Conservation (phyloP, 2,329 filamentous ascomycete species). For the Parascedosporium putredinis region DNA sequence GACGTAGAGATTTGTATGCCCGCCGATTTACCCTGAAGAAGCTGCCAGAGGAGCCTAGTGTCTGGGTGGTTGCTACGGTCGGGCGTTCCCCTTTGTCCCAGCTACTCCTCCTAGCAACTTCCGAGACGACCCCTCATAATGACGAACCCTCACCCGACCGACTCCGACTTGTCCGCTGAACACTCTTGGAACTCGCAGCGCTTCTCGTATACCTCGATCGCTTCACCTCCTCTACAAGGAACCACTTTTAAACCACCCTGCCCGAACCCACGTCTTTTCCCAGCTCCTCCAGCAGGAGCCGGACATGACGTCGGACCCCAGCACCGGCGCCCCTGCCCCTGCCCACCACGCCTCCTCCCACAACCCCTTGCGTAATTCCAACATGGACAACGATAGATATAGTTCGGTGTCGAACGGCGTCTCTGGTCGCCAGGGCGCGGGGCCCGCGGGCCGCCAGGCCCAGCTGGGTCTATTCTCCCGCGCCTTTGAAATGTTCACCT, state of each 20-base stretch:
- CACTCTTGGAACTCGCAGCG: conserved; percentile 18
- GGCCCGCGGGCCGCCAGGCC: neutral
- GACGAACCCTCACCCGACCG: conserved; percentile 30
- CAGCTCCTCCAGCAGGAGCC: conserved; percentile 38
- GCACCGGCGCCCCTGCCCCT: conserved; percentile 22
- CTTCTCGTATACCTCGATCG: conserved; percentile 32
- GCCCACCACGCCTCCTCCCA: conserved; percentile 13
- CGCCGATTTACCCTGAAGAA: neutral
- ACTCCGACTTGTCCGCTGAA: conserved; percentile 1
- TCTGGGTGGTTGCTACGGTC: conserved; percentile 2
- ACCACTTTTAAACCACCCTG: conserved; percentile 24
- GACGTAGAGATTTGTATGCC: neutral
- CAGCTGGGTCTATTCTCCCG: conserved; percentile 37
- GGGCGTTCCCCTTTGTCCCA: conserved; percentile 4
- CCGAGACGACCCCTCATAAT: conserved; percentile 20
- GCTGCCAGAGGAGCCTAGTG: conserved; percentile 2
- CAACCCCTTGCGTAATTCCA: conserved; percentile 13
- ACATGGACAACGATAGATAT: conserved; percentile 24
- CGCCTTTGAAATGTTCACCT: conserved; percentile 40
- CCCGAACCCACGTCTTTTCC: conserved; percentile 34
- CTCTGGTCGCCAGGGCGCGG: conserved; percentile 11
- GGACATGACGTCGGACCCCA: conserved; percentile 23
- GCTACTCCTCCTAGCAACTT: conserved; percentile 3
- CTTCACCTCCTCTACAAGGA: conserved; percentile 10
- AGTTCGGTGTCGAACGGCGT: conserved; percentile 17